Base-by-base conservation (phyloP, 2,329 filamentous ascomycete genomes). In the Lasiodiplodia theobromae region DNA sequence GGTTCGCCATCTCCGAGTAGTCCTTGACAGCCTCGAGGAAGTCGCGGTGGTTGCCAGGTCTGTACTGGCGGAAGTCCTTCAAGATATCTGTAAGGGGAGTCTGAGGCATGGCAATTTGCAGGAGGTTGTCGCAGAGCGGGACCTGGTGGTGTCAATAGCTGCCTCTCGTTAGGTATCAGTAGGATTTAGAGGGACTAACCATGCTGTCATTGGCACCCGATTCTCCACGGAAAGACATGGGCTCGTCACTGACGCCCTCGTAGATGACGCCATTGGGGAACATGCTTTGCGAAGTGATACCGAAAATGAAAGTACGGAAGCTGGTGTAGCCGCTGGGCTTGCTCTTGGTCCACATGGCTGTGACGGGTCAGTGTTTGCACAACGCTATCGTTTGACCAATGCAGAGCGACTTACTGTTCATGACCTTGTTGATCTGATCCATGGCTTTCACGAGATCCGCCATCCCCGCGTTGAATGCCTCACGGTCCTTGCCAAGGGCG, bases 271-370 rank as follows among this genome's bases (percentile, higher is more conserved):
- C 95, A 71, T 94, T 85, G 10, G 94, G 94, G 80, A 97, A 97
- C 94, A 97, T 97, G 75, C 89, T 91, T 81, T 97, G 94, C 58
- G 88, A 91, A 1, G 93, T 96, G 80, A 97, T 97, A 74, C 95
- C 95, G 77, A 97, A 97, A 82, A 97, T 97, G 84, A 97, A 97
- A 12, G 95, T 97, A 51, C 94, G 91, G 87, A 97, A 97, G 73
- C 88, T 91, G 69, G 92, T 93, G 82, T 97, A 97, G 72, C 93
- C 88, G 21, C 87, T 86, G 2, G 94, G 94, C 74, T 92, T 92
- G 68, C 92, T 96, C 79, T 94, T 92, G 70, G 86, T 86, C 95
- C 94, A 97, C 95, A 98, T 98, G 54, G 85, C 87, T 89, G 64
- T 11, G 21, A 34, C 5, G 14, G 8, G 18, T 64, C 14, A 64